Conservation (phyloP, 1,284 basidiomycete species). For the Ustilago loliicola region DNA sequence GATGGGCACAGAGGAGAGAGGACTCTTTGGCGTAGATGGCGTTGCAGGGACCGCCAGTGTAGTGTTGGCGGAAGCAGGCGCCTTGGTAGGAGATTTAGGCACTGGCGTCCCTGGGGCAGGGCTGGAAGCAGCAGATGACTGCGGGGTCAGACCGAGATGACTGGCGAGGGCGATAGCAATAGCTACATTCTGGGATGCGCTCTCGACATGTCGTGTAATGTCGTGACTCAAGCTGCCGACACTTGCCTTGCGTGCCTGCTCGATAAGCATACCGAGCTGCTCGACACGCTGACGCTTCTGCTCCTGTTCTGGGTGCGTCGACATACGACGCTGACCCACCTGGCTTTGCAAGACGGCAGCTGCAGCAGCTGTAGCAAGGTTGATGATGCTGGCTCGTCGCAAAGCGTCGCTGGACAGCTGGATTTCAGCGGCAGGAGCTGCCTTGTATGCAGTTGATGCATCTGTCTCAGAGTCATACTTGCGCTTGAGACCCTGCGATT, state of each 20-base stretch:
- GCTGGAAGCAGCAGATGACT: conserved; percentile 25
- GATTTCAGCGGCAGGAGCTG: conserved; percentile 35
- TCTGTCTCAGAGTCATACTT: conserved; percentile 35
- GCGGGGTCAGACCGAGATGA: conserved; percentile 40
- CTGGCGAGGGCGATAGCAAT: conserved; percentile 40
- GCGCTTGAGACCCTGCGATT: conserved; percentile 30
- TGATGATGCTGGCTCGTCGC: conserved; percentile 53
- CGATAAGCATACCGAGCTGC: conserved; percentile 47
- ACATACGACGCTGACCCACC: conserved; percentile 35
- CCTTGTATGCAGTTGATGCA: conserved; percentile 15
- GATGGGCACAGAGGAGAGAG: conserved; percentile 27
- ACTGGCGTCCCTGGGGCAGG: conserved; percentile 23
- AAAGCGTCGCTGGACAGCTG: conserved; percentile 37
- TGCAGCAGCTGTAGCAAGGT: conserved; percentile 47
- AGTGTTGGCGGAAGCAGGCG: conserved; percentile 3
- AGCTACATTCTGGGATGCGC: conserved; percentile 38
- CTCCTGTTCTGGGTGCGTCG: conserved; percentile 34
- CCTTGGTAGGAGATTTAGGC: conserved; percentile 31
- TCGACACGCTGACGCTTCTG: conserved; percentile 52
- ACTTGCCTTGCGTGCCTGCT: conserved; percentile 50
- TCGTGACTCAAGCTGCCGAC: conserved; percentile 31
- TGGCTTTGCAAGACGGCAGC: conserved; percentile 49
- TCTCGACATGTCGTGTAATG: conserved; percentile 29
- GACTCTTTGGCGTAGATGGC: conserved; percentile 34
- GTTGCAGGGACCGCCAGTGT: conserved; percentile 24